phyloP scores from a whole-genome alignment of 768 basidiomycete genomes.

The Leucocoprinus leucothites region DNA sequence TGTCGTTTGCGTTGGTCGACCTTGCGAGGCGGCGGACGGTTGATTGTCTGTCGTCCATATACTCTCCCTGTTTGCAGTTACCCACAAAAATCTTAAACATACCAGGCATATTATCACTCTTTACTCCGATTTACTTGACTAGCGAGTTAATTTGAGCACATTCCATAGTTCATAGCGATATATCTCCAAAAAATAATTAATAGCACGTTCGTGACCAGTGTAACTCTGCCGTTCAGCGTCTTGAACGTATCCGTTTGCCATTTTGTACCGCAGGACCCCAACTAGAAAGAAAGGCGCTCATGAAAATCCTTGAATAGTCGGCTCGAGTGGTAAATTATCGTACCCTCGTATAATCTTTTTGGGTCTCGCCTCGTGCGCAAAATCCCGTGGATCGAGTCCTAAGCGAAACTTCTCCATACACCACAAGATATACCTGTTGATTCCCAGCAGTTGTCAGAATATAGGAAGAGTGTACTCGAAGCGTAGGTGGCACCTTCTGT shows the following conservation, averaged over 20 bases:
- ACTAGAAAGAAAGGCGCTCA: conserved; percentile 29
- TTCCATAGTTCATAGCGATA: not conserved
- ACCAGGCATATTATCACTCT: not conserved
- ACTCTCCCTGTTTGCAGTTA: not conserved
- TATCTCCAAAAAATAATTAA: conserved; percentile 2
- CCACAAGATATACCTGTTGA: conserved; percentile 75
- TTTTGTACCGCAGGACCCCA: conserved; percentile 75
- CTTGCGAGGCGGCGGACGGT: conserved; percentile 13
- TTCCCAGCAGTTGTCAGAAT: not conserved
- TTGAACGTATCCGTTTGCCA: conserved; percentile 72
- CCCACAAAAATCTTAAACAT: not conserved
- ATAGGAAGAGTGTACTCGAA: not conserved
- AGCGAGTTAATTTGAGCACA: not conserved
- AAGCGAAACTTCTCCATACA: conserved; percentile 77
- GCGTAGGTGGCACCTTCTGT: conserved; percentile 56
- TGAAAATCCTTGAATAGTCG: not conserved
- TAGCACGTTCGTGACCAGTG: not conserved
- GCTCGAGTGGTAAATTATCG: conserved; percentile 21
- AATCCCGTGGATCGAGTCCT: conserved; percentile 49
- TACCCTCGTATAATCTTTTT: conserved; percentile 82
- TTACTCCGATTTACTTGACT: not conserved
- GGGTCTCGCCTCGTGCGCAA: conserved; percentile 63
- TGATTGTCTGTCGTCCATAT: not conserved
- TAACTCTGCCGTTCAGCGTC: conserved; percentile 35
- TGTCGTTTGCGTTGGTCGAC: conserved; percentile 23